phyloP scores from a whole-genome alignment of 176 grass and related monocot species.

The Cocos nucifera region DNA sequence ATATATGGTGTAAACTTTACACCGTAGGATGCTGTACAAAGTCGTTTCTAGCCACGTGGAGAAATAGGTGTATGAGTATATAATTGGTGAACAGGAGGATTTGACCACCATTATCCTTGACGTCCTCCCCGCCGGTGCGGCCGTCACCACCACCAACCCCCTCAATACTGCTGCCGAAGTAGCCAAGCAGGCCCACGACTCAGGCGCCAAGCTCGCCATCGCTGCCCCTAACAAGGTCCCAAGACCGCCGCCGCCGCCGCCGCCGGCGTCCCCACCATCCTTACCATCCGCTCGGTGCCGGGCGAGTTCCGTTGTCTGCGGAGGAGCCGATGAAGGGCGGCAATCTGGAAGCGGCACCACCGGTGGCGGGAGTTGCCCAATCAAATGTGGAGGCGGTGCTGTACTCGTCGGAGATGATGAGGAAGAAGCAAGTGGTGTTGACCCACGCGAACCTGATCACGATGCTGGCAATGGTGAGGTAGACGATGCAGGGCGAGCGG shows the following conservation, averaged over 20 bases:
- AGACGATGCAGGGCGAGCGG: not conserved
- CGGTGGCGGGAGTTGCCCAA: too few species aligned
- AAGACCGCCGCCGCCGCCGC: conserved; percentile 13
- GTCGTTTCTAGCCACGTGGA: too few species aligned
- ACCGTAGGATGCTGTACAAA: too few species aligned
- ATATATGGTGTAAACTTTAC: too few species aligned
- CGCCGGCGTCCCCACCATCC: conserved; percentile 23
- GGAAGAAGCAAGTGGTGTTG: not conserved
- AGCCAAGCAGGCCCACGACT: not conserved
- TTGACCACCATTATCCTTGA: too few species aligned
- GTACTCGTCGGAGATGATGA: conserved; percentile 1
- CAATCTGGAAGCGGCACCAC: conserved; percentile 8
- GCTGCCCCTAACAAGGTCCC: conserved; percentile 3
- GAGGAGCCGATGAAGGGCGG: conserved; percentile 52
- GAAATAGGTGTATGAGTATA: too few species aligned
- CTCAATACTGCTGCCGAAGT: too few species aligned
- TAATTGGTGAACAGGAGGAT: too few species aligned
- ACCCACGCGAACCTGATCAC: too few species aligned
- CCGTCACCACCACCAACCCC: too few species aligned
- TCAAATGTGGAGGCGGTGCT: not conserved
- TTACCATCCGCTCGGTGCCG: conserved; percentile 10
- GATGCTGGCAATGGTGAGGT: not conserved
- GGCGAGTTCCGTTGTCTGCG: not conserved
- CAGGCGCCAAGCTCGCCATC: conserved; percentile 14
- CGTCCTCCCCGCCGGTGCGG: too few species aligned